A percentile compares a stretch with the other conserved stretches of the same genome.
Evolutionary conservation across 2,329 filamentous ascomycete species (phyloP).

Genomic region (Fusarium nelsonii): DNA sequence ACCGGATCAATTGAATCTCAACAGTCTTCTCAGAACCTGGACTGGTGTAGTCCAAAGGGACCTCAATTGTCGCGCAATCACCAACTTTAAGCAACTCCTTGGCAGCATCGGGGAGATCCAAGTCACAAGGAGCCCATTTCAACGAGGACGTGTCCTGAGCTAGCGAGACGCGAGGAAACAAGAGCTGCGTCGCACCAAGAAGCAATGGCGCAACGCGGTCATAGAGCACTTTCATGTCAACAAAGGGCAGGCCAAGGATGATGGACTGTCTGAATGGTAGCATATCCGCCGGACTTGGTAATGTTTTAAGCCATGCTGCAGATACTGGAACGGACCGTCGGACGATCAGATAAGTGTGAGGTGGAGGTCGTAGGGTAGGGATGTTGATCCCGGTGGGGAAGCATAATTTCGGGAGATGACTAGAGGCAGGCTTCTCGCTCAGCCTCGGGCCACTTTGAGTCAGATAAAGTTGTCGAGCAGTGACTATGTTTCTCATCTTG

Average conservation of each 20-base stretch:
- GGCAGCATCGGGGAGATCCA: conserved; percentile 10
- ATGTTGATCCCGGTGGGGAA: conserved; percentile 4
- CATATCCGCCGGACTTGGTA: background rate
- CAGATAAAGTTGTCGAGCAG: background rate
- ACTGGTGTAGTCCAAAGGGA: conserved; percentile 56
- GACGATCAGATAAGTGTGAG: conserved; percentile 3
- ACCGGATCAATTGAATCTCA: conserved; percentile 50
- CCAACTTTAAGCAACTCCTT: conserved; percentile 13
- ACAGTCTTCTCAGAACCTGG: conserved; percentile 45
- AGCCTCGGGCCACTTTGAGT: background rate
- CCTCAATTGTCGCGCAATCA: conserved; percentile 52
- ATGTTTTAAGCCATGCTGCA: background rate
- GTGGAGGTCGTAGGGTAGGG: background rate
- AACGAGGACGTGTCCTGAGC: conserved; percentile 3
- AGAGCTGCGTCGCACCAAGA: conserved; percentile 6
- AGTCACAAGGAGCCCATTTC: conserved; percentile 17
- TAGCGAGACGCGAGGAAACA: background rate
- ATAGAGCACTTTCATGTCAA: conserved; percentile 1
- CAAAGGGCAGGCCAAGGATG: background rate
- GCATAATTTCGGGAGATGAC: background rate
- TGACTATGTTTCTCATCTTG: background rate
- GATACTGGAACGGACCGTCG: background rate
- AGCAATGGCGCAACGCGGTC: conserved; percentile 5
- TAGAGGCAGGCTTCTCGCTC: background rate
- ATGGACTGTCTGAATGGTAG: background rate